Conservation (phyloP, 2,329 filamentous ascomycete genomes). For the Apiospora koreana region DNA sequence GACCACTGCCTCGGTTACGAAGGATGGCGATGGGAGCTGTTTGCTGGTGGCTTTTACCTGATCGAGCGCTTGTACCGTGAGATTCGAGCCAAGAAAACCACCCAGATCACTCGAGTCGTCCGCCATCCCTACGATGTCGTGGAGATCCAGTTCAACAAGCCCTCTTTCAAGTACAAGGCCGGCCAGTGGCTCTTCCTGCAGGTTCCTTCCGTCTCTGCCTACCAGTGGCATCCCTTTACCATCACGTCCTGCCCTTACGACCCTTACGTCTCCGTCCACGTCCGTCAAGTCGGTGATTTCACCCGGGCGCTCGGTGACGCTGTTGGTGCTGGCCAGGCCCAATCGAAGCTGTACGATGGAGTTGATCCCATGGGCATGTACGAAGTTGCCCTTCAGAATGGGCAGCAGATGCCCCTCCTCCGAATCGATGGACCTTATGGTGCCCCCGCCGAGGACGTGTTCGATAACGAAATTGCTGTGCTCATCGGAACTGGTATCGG, state of each 20-base stretch:
- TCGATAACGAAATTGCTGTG: constrained; percentile 87
- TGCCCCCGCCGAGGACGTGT: constrained; percentile 95
- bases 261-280: constrained; percentile 89
- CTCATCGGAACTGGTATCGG: constrained; percentile 86
- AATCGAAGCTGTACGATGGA: constrained; percentile 86
- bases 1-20: constrained; percentile 91
- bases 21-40: constrained; percentile 96
- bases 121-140: constrained; percentile 96
- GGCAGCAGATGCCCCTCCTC: constrained; percentile 85
- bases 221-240: constrained; percentile 98
- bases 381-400: constrained; percentile 92
- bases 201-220: constrained; percentile 80
- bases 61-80: constrained; percentile 89
- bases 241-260: constrained; percentile 98
- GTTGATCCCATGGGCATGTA: constrained; percentile 96
- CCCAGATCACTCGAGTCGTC: constrained; percentile 90
- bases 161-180: constrained; percentile 96
- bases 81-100: constrained; percentile 78
- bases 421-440: constrained; percentile 96
- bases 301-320: constrained; percentile 92
- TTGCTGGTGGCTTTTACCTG: constrained; percentile 82
- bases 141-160: constrained; percentile 96
- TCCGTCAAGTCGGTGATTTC: constrained; percentile 96
- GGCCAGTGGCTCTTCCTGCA: constrained; percentile 98
- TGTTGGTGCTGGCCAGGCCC: constrained; percentile 85